Base-by-base conservation (phyloP, 805 yeast genomes). In the Candida jianshihensis region DNA sequence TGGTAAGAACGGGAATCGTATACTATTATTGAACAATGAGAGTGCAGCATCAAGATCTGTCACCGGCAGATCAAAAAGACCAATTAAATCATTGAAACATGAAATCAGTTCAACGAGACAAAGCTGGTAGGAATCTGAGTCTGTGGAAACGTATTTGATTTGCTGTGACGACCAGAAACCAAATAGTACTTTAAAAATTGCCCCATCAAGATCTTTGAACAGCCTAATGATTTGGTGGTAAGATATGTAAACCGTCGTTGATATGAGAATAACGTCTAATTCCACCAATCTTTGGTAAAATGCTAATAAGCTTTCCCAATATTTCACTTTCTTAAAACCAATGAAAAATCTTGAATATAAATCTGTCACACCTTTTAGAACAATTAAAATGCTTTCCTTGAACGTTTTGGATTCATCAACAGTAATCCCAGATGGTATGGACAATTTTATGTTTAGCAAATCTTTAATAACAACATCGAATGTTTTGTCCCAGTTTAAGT, bases 1-100 rank as follows among this genome's bases (percentile, higher is more conserved):
- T 8, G 87, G 82, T 26, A 86, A 62, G 11, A 82, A 68, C 1
- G 94, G 95, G 54, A 82, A 87, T 28, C 84, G 63, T 1, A 83
- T 74, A 39, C 87, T 75, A 13, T 77, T 66, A 47, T 74, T 75
- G 49, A 90, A 68, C 5, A 78, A 59, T n/a, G 61, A 61, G 26
- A 86, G 56, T n/a, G 82, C 63, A 17, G 56, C 61, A 30, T 65
- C 71, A n/a, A 76, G 63, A 16, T 61, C 60, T 30, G 58, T 53
- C 19, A 48, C 56, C 2, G 56, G 59, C 30, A 44, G 43, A 19
- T 46, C 30, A 0, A 62, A 46, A 18, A 77, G 51, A 1, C 42
- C 38, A 44, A 70, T 68, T 7, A 84, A 57, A 5, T 64, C 54
- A 3, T 71, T 68, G 52, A 81, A 80, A 16, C 78, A 60, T 11